A percentile compares a stretch with the other conserved stretches of the same genome.
These are phyloP conservation scores for Pseudogymnoascus sp. DNA, from an alignment of 2,329 filamentous ascomycete species.

Conservation along the genomic window DNA sequence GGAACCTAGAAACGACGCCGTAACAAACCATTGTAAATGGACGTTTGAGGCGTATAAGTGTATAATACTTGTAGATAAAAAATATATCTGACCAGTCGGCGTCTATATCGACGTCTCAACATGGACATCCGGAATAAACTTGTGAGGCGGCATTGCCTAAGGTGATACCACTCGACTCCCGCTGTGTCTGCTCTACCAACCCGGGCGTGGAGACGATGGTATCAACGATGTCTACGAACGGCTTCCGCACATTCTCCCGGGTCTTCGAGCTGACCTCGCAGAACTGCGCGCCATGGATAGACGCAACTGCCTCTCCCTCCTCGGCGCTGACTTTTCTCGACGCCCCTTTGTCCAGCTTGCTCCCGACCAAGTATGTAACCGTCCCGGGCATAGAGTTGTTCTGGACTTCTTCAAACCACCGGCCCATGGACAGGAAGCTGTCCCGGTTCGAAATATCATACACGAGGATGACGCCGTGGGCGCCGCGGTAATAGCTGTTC, in stretches of 20 bases:
- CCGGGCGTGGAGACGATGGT: slow-evolving; percentile 38
- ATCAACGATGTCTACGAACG: slow-evolving; percentile 45
- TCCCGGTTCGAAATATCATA: slow-evolving; percentile 73
- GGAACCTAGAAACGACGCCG: not conserved
- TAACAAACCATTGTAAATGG: slow-evolving; percentile 1
- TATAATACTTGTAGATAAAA: slow-evolving; percentile 1
- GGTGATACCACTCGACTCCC: not conserved
- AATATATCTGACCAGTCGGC: not conserved
- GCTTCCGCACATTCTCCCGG: slow-evolving; percentile 40
- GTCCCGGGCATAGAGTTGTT: slow-evolving; percentile 39
- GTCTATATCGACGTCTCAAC: not conserved
- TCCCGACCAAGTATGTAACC: slow-evolving; percentile 43
- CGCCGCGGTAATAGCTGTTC: slow-evolving; percentile 89
- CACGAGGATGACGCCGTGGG: slow-evolving; percentile 87
- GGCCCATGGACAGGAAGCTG: slow-evolving; percentile 43
- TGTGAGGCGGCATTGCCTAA: not conserved
- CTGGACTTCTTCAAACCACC: slow-evolving; percentile 46
- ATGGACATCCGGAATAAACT: not conserved
- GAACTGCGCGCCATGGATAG: slow-evolving; percentile 37
- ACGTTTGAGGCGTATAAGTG: not conserved
- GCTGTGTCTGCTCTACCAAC: slow-evolving; percentile 27
- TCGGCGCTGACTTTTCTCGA: slow-evolving; percentile 37
- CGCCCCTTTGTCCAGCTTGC: slow-evolving; percentile 41
- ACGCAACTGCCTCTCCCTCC: slow-evolving; percentile 40
- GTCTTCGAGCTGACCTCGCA: slow-evolving; percentile 48